Evolutionary conservation across 208 protist species (phyloP).

Genomic region (Trypanosoma grayi): DNA sequence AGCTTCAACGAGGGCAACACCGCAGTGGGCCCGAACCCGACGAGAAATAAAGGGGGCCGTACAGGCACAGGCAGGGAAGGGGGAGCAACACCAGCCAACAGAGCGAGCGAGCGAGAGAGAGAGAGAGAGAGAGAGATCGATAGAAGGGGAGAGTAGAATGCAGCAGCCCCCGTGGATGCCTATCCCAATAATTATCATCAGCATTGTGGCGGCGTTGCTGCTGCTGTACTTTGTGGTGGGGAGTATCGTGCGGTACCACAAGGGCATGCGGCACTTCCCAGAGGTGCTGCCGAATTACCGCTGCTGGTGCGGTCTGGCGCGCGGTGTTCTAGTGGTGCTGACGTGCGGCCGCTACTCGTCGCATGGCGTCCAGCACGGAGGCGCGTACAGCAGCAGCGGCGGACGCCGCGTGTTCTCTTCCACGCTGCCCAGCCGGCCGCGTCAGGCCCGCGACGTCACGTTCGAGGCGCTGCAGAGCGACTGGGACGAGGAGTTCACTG

Average conservation of each 20-base stretch:
- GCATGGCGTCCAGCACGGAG: background rate
- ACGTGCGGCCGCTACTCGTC: constrained; percentile 45
- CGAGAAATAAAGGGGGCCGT: too few relatives aligned
- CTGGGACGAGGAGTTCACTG: constrained; percentile 39
- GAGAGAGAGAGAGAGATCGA: too few relatives aligned
- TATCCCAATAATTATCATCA: constrained; percentile 34
- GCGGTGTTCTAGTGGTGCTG: constrained; percentile 27
- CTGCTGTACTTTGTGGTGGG: constrained; percentile 65
- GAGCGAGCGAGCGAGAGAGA: too few relatives aligned
- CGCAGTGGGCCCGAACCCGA: too few relatives aligned
- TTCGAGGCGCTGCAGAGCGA: constrained; percentile 60
- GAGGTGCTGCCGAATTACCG: constrained; percentile 79
- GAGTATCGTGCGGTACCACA: constrained; percentile 66
- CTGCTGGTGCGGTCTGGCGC: constrained; percentile 48
- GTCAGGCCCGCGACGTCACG: constrained; percentile 27
- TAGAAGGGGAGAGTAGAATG: constrained; percentile 4
- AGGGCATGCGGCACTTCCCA: constrained; percentile 65
- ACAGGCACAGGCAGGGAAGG: too few relatives aligned
- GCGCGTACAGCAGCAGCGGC: background rate
- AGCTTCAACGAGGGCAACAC: too few relatives aligned
- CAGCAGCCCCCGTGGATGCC: constrained; percentile 15
- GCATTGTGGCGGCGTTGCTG: constrained; percentile 28
- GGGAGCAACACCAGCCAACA: too few relatives aligned
- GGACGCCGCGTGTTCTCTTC: constrained; percentile 3
- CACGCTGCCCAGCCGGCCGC: constrained; percentile 30